A percentile compares a stretch with the other conserved stretches of the same genome.
Evolutionary conservation across 129 eudicot species (phyloP).

Genomic region (Flaveria sonorensis): DNA sequence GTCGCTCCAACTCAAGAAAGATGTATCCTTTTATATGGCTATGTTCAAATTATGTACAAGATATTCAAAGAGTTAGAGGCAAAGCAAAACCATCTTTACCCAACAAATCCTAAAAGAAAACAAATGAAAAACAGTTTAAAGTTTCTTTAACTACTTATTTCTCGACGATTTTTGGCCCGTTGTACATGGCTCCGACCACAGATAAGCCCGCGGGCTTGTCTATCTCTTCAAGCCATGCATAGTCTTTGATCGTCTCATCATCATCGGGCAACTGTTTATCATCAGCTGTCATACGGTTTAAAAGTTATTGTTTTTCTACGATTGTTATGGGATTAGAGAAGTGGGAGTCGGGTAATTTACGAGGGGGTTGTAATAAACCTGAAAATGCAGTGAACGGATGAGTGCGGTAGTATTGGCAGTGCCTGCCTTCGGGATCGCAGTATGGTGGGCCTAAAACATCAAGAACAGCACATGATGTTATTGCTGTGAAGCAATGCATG

Average conservation of each 20-base stretch:
- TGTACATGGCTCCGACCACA: conserved; percentile 56
- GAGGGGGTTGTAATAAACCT: conserved; percentile 34
- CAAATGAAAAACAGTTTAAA: neutral
- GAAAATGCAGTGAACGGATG: conserved; percentile 45
- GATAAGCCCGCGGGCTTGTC: conserved; percentile 56
- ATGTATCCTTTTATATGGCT: conserved; percentile 29
- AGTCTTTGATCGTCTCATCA: conserved; percentile 47
- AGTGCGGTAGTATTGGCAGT: conserved; percentile 66
- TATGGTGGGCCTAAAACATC: conserved; percentile 95
- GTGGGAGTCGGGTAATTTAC: neutral
- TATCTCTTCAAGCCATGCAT: conserved; percentile 77
- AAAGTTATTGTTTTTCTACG: neutral
- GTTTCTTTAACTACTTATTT: conserved; percentile 23
- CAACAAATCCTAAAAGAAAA: conserved; percentile 15
- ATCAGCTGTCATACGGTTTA: conserved; percentile 37
- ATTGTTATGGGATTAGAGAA: neutral
- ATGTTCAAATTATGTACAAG: conserved; percentile 40
- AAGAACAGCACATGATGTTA: conserved; percentile 75
- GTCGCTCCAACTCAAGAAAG: conserved; percentile 25
- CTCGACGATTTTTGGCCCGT: conserved; percentile 61
- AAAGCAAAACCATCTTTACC: conserved; percentile 27
- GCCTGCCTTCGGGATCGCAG: conserved; percentile 73
- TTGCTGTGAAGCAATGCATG: conserved; percentile 82
- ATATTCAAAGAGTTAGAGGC: conserved; percentile 19
- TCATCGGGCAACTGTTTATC: conserved; percentile 46